Conservation (phyloP, 2,329 filamentous ascomycete genomes). For the Calycina herbarum region DNA sequence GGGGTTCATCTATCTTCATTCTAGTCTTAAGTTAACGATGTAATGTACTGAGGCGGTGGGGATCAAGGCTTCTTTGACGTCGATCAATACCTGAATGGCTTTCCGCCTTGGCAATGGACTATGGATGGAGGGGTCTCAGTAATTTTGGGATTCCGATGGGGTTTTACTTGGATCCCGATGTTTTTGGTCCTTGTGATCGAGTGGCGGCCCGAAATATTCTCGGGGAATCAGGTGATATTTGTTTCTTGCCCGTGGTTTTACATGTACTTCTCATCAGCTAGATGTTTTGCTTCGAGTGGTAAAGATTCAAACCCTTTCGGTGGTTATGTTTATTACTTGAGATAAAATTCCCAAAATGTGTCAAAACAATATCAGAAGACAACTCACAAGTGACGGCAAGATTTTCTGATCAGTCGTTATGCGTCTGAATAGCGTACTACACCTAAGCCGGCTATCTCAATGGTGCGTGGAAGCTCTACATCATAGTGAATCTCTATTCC, state of each 20-base stretch:
- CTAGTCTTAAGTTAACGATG: background rate
- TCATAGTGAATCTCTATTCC: background rate
- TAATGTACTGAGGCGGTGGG: background rate
- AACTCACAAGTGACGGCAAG: background rate
- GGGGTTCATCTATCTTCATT: background rate
- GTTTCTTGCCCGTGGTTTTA: background rate
- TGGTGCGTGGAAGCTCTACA: background rate
- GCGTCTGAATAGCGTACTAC: background rate
- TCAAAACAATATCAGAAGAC: background rate
- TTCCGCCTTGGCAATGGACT: background rate
- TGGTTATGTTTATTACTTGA: background rate
- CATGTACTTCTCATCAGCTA: background rate
- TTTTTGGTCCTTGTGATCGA: background rate
- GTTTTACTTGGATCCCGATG: background rate
- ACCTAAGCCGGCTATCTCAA: background rate
- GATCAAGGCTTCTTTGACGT: background rate
- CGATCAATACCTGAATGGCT: background rate
- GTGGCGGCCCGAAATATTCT: background rate
- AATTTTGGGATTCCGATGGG: background rate
- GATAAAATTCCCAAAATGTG: background rate
- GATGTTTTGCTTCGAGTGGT: background rate
- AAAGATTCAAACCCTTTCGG: background rate
- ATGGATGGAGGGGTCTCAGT: background rate
- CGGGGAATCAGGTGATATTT: background rate
- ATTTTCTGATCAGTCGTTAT: background rate